A percentile compares a stretch with the other conserved stretches of the same genome.
These are phyloP conservation scores for Fusarium floridanum DNA, from an alignment of 2,329 filamentous ascomycete genomes.

Conservation along the genomic window DNA sequence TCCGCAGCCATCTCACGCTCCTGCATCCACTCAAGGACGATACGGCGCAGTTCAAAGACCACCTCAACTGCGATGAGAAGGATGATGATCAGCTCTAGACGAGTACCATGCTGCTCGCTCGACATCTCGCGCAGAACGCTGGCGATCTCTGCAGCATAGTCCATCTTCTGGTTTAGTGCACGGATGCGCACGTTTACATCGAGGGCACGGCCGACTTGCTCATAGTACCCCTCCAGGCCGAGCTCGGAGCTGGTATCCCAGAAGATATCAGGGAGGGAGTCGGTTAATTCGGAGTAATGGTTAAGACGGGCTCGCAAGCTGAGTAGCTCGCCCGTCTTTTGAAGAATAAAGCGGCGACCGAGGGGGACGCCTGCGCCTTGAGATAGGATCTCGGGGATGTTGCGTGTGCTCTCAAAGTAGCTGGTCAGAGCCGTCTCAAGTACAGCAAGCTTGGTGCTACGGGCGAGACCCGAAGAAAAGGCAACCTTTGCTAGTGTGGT, in stretches of 20 bases:
- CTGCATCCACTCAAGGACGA: conserved; percentile 72
- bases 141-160: conserved; percentile 96
- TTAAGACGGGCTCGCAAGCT: conserved; percentile 93
- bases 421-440: conserved; percentile 84
- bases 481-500: conserved; percentile 91
- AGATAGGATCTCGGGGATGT: conserved; percentile 84
- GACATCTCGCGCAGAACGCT: conserved; percentile 88
- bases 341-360: conserved; percentile 82
- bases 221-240: conserved; percentile 93
- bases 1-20: conserved; percentile 49
- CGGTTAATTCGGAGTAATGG: conserved; percentile 95
- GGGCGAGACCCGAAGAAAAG: conserved; percentile 92
- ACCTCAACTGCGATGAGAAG: conserved; percentile 93
- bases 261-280: conserved; percentile 94
- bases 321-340: conserved; percentile 93
- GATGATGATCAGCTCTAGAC: conserved; percentile 97
- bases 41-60: conserved; percentile 82
- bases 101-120: conserved; percentile 88
- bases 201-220: conserved; percentile 88
- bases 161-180: conserved; percentile 95
- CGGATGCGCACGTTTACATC: conserved; percentile 94
- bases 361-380: conserved; percentile 63
- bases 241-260: conserved; percentile 94
- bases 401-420: conserved; percentile 89
- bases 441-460: conserved; percentile 93